Conservation (phyloP, 2,329 filamentous ascomycete species). For the Pyrenochaeta sp. region DNA sequence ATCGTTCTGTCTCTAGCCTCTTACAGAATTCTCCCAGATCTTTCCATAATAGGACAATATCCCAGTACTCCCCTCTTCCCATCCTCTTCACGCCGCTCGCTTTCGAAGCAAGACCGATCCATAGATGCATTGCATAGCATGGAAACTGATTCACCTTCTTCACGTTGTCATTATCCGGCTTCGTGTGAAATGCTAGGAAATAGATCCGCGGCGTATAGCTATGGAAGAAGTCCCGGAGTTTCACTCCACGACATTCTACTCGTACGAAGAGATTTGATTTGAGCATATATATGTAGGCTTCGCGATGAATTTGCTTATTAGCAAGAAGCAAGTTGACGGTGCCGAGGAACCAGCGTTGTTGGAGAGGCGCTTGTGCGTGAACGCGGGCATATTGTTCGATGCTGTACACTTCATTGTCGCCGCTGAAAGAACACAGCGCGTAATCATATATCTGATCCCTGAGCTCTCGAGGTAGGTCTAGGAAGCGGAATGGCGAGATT, state of each 20-base stretch:
- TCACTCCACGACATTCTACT: not conserved
- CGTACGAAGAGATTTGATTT: not conserved
- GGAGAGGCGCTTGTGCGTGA: not conserved
- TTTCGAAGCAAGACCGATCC: not conserved
- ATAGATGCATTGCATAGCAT: not conserved
- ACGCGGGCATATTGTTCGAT: constrained; percentile 1
- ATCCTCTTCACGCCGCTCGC: not conserved
- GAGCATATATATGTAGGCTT: not conserved
- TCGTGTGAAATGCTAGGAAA: not conserved
- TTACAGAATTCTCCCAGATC: constrained; percentile 1
- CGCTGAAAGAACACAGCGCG: constrained; percentile 2
- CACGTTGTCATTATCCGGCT: not conserved
- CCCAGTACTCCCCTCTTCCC: not conserved
- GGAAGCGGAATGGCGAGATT: not conserved
- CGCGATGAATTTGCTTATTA: constrained; percentile 1
- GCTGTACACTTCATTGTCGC: not conserved
- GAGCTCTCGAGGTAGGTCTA: constrained; percentile 4
- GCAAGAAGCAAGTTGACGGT: not conserved
- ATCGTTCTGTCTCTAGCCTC: constrained; percentile 1
- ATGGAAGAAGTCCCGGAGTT: not conserved
- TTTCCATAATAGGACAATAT: not conserved
- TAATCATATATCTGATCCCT: constrained; percentile 1
- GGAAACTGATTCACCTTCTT: not conserved
- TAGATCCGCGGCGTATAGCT: not conserved
- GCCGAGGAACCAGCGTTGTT: not conserved